Conservation (phyloP, 352 stramenopile species). For the Phytophthora sojae region DNA sequence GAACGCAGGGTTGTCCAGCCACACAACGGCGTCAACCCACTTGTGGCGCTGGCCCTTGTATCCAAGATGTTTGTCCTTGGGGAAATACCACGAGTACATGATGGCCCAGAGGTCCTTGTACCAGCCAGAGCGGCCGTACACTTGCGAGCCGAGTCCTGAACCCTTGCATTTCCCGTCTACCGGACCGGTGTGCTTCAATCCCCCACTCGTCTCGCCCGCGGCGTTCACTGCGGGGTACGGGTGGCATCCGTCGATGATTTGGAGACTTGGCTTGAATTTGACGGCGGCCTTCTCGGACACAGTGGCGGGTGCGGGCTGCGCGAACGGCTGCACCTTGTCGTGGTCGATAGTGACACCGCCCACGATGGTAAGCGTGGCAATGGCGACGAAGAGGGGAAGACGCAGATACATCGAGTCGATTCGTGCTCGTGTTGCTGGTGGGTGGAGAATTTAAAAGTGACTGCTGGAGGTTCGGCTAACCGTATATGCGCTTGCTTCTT, state of each 20-base stretch:
- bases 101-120: slow-evolving; percentile 9
- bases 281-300: background rate
- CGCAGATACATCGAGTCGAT: background rate
- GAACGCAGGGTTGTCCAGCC: slow-evolving; percentile 31
- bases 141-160: background rate
- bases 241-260: background rate
- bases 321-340: background rate
- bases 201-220: background rate
- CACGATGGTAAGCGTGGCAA: background rate
- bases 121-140: background rate
- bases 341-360: background rate
- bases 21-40: slow-evolving; percentile 44
- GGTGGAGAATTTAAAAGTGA: background rate
- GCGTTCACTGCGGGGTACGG: background rate
- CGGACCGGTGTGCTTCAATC: background rate
- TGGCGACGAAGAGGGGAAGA: background rate
- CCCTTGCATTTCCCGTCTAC: background rate
- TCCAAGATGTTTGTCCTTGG: background rate
- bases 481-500: background rate
- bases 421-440: background rate
- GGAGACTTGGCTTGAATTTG: background rate
- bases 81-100: slow-evolving; percentile 19
- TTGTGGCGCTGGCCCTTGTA: slow-evolving; percentile 38
- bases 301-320: background rate
- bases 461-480: background rate